These are phyloP conservation scores for Syncephalastrum monosporum DNA, from an alignment of 371 early-diverging fungal genomes.

Conservation along the genomic window DNA sequence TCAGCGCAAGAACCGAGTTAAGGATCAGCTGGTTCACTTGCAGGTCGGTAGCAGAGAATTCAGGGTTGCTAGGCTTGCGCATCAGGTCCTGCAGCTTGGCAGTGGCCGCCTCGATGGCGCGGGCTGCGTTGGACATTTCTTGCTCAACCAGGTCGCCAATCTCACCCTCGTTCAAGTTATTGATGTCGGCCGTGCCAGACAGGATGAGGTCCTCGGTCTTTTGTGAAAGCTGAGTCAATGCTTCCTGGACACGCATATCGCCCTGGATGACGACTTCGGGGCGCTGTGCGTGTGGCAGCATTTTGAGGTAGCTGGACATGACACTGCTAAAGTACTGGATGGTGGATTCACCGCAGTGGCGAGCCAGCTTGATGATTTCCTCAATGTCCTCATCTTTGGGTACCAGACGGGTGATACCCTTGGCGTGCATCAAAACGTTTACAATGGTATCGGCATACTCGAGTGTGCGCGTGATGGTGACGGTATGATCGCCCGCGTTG, in stretches of 20 bases:
- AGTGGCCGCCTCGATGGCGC: slow-evolving; percentile 91
- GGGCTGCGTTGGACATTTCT: slow-evolving; percentile 91
- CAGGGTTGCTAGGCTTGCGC: slow-evolving; percentile 70
- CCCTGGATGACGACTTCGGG: slow-evolving; percentile 72
- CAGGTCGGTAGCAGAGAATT: slow-evolving; percentile 71
- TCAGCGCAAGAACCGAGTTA: slow-evolving; percentile 88
- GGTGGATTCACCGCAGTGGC: slow-evolving; percentile 60
- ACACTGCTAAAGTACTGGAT: slow-evolving; percentile 84
- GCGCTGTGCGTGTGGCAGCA: slow-evolving; percentile 68
- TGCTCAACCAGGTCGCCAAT: slow-evolving; percentile 89
- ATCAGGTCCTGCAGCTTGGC: slow-evolving; percentile 78
- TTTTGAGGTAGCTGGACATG: slow-evolving; percentile 75
- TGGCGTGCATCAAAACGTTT: slow-evolving; percentile 84
- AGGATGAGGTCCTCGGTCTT: slow-evolving; percentile 77
- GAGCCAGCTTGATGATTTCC: slow-evolving; percentile 71
- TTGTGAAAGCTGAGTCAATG: slow-evolving; percentile 69
- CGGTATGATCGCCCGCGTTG: slow-evolving; percentile 76
- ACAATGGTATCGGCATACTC: slow-evolving; percentile 79
- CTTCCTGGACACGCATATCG: slow-evolving; percentile 74
- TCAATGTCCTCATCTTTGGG: slow-evolving; percentile 80
- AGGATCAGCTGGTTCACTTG: slow-evolving; percentile 92
- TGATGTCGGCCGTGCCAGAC: slow-evolving; percentile 67
- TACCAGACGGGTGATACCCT: slow-evolving; percentile 87
- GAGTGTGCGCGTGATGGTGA: slow-evolving; percentile 81
- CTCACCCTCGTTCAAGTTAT: slow-evolving; percentile 74